Evolutionary conservation across 2,329 filamentous ascomycete species (phyloP).

Genomic region (Clarireedia sp.): DNA sequence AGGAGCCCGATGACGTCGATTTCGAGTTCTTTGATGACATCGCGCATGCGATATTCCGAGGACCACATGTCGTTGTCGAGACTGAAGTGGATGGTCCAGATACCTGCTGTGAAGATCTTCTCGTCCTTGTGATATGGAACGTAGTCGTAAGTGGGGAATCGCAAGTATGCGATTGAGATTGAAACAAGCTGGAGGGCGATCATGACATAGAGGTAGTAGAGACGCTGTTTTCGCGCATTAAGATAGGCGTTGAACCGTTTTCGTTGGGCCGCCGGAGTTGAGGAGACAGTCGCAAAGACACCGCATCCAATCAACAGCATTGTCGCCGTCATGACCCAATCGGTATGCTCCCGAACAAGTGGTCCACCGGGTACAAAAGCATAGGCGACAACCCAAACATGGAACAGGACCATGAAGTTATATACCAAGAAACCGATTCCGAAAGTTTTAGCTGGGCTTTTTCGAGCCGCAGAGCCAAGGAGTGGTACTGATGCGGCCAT

Average conservation of each 20-base stretch:
- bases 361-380: slow-evolving; percentile 94
- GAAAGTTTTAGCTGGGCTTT: slow-evolving; percentile 72
- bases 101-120: slow-evolving; percentile 84
- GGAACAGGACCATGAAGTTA: slow-evolving; percentile 91
- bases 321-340: slow-evolving; percentile 85
- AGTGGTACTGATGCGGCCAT: slow-evolving; percentile 72
- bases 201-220: slow-evolving; percentile 65
- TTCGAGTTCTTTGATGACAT: slow-evolving; percentile 87
- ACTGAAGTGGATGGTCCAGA: slow-evolving; percentile 98
- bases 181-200: slow-evolving; percentile 73
- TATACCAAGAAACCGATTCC: slow-evolving; percentile 85
- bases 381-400: slow-evolving; percentile 97
- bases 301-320: slow-evolving; percentile 82
- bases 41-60: slow-evolving; percentile 86
- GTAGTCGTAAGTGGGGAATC: slow-evolving; percentile 91
- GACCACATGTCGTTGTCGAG: slow-evolving; percentile 99
- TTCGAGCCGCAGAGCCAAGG: slow-evolving; percentile 66
- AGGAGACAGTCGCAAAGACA: slow-evolving; percentile 61
- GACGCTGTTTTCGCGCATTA: slow-evolving; percentile 42
- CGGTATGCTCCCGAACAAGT: slow-evolving; percentile 85
- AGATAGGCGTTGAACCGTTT: slow-evolving; percentile 30
- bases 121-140: slow-evolving; percentile 80
- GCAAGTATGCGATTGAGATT: slow-evolving; percentile 71
- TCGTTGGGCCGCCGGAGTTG: slow-evolving; percentile 30
- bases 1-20: slow-evolving; percentile 94